These are phyloP conservation scores for Calvatia gigantea DNA, from an alignment of 768 basidiomycete genomes.

Conservation along the genomic window DNA sequence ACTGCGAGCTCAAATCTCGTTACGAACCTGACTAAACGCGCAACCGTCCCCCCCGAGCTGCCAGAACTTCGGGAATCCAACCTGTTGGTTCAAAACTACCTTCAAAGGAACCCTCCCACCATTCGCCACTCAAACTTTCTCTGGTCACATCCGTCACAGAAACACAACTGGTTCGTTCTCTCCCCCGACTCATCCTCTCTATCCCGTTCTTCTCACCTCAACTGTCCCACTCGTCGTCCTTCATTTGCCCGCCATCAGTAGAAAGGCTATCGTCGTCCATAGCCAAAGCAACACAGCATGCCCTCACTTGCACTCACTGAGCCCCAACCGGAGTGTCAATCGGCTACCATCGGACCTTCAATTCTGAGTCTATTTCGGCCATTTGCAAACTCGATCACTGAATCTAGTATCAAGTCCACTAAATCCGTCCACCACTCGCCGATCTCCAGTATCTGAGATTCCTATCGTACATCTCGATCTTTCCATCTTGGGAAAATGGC, in stretches of 20 bases:
- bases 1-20: slow-evolving; percentile 5
- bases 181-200: background rate
- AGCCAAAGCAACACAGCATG: background rate
- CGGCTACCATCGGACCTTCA: background rate
- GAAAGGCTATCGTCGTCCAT: background rate
- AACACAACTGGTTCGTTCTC: slow-evolving; percentile 6
- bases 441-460: slow-evolving; percentile 11
- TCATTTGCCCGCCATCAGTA: too few species aligned
- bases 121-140: background rate
- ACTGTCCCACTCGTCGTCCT: background rate
- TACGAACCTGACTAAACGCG: slow-evolving; percentile 5
- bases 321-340: background rate
- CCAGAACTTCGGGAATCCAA: background rate
- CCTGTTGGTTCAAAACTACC: background rate
- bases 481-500: too few species aligned
- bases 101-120: background rate
- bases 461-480: background rate
- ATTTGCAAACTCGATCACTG: background rate
- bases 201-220: background rate
- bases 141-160: background rate
- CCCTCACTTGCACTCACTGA: background rate
- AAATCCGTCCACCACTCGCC: slow-evolving; percentile 7
- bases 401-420: background rate
- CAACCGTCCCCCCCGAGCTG: slow-evolving; percentile 4
- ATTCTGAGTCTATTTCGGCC: background rate